phyloP scores from a whole-genome alignment of 148 eudicot genomes.

The Chenopodium berlandieri region DNA sequence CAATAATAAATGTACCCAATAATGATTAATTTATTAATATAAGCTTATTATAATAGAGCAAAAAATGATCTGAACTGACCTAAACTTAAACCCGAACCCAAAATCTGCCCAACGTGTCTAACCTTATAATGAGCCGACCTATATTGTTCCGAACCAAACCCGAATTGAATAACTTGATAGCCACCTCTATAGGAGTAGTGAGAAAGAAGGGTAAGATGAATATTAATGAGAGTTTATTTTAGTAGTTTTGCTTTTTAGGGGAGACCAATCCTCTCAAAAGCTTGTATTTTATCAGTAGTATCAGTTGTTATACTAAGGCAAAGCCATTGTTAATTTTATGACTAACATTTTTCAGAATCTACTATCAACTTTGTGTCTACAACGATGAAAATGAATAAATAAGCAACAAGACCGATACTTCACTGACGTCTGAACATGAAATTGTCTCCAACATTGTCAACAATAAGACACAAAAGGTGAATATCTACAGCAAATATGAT shows the following conservation, averaged over 20 bases:
- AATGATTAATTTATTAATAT: too few species aligned
- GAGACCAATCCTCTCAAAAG: neutral
- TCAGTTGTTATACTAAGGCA: neutral
- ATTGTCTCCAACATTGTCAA: neutral
- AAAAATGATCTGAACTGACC: too few species aligned
- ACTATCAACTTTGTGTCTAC: neutral
- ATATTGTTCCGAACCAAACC: too few species aligned
- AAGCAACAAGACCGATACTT: neutral
- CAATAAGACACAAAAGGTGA: neutral
- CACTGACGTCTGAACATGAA: neutral
- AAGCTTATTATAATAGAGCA: too few species aligned
- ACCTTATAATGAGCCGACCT: too few species aligned
- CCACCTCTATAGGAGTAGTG: neutral
- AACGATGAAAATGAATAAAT: neutral
- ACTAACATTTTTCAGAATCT: neutral
- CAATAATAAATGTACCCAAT: too few species aligned
- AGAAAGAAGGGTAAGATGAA: neutral
- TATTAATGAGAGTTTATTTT: neutral
- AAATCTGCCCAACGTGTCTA: too few species aligned
- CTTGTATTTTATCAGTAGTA: neutral
- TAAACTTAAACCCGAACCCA: too few species aligned
- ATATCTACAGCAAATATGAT: neutral
- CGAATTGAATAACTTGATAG: too few species aligned
- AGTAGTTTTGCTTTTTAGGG: neutral
- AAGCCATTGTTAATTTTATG: neutral